phyloP scores from a whole-genome alignment of 208 protist genomes.

The Acanthamoeba triangularis region DNA sequence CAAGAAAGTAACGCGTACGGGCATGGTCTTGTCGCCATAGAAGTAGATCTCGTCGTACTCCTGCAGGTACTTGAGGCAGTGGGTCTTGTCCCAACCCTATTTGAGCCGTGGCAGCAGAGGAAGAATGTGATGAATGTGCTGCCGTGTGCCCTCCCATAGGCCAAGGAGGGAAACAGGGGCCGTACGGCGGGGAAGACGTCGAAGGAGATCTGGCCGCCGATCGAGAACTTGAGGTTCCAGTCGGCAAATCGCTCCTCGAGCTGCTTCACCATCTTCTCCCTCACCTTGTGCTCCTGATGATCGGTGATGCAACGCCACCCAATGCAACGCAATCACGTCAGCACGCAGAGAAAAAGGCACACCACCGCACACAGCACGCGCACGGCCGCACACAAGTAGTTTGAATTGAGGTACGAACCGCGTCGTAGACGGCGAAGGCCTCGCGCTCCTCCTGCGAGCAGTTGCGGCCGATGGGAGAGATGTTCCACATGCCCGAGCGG shows the following conservation, averaged over 20 bases:
- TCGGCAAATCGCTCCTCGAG: constrained; percentile 93
- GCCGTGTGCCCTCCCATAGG: no score
- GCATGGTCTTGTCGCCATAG: constrained; percentile 99
- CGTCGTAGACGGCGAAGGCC: constrained; percentile 98
- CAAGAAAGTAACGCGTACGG: constrained; percentile 63
- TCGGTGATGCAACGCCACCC: neutral
- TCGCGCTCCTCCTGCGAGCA: constrained; percentile 98
- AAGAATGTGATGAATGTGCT: neutral
- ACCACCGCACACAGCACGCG: no score
- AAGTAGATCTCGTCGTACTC: constrained; percentile 99
- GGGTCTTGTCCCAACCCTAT: constrained; percentile 99
- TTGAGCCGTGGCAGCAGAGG: neutral
- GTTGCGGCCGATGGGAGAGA: constrained; percentile 99
- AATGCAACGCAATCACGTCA: neutral
- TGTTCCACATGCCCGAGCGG: constrained; percentile 99
- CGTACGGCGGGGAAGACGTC: constrained; percentile 98
- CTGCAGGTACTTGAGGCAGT: constrained; percentile 97
- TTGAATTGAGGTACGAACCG: constrained; percentile 81
- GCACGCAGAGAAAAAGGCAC: no score
- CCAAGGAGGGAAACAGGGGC: neutral
- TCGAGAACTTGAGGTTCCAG: constrained; percentile 96
- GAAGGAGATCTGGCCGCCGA: constrained; percentile 99
- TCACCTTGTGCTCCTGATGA: constrained; percentile 95
- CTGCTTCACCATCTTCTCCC: constrained; percentile 95
- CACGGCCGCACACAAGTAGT: no score